These are phyloP conservation scores for Paramecium biaurelia DNA, from an alignment of 73 alveolate species.

Conservation along the genomic window DNA sequence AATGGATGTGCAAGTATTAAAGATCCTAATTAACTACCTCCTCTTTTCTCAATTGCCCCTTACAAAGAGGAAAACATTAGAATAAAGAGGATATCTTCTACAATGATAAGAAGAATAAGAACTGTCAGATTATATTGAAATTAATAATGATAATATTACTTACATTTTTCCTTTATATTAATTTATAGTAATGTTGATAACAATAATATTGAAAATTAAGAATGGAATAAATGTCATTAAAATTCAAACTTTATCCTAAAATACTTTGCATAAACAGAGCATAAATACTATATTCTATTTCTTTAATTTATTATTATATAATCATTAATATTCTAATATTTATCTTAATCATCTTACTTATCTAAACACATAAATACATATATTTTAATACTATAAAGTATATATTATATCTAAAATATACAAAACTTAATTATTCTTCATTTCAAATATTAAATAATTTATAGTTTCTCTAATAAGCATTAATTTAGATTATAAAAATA, in stretches of 20 bases:
- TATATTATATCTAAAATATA: not conserved
- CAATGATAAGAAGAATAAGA: not conserved
- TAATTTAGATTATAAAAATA: not conserved
- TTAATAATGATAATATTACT: not conserved
- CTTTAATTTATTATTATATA: not conserved
- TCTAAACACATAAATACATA: no score
- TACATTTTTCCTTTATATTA: not conserved
- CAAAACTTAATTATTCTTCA: not conserved
- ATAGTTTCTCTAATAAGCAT: not conserved
- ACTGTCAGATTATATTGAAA: not conserved
- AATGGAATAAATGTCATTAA: no score
- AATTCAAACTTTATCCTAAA: not conserved
- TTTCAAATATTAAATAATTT: not conserved
- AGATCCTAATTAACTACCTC: not conserved
- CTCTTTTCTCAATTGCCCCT: not conserved
- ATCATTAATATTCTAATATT: not conserved
- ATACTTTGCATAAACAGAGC: not conserved
- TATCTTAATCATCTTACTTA: not conserved
- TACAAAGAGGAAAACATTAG: not conserved
- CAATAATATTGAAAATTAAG: no score
- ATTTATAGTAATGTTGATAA: no score
- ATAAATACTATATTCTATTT: not conserved
- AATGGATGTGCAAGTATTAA: not conserved
- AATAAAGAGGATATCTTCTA: not conserved
- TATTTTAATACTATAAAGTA: no score